phyloP scores from a whole-genome alignment of 177 flowering plant species.

The Tripterygium wilfordii region DNA sequence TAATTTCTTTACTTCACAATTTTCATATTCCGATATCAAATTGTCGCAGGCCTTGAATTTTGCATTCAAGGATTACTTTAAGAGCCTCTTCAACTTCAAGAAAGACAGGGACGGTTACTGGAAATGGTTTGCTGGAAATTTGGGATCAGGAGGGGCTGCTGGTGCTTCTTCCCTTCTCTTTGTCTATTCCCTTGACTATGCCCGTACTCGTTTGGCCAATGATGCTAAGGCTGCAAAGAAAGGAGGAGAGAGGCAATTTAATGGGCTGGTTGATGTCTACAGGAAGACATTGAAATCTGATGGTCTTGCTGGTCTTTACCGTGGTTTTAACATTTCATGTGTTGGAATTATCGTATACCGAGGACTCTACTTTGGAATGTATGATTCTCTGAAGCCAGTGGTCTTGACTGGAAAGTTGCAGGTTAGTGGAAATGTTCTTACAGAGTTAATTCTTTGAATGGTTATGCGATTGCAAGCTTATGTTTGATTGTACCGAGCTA shows the following conservation, averaged over 20 bases:
- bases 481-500: too few species aligned
- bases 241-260: constrained; percentile 53
- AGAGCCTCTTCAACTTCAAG: constrained; percentile 58
- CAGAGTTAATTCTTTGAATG: not conserved
- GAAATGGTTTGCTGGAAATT: constrained; percentile 59
- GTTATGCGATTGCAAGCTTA: not conserved
- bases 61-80: constrained; percentile 61
- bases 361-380: constrained; percentile 58
- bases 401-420: constrained; percentile 36
- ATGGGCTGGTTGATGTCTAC: constrained; percentile 52
- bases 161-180: constrained; percentile 52
- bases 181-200: constrained; percentile 53
- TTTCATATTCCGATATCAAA: not conserved
- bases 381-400: constrained; percentile 50
- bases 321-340: constrained; percentile 52
- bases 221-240: constrained; percentile 59
- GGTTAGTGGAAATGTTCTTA: constrained; percentile 25
- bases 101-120: constrained; percentile 58
- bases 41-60: constrained; percentile 46
- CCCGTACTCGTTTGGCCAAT: constrained; percentile 50
- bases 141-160: constrained; percentile 60
- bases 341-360: constrained; percentile 56
- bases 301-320: constrained; percentile 53
- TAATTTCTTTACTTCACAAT: not conserved
- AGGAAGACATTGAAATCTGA: constrained; percentile 38